phyloP scores from a whole-genome alignment of 2,329 filamentous ascomycete species.

The Talaromyces islandicus region DNA sequence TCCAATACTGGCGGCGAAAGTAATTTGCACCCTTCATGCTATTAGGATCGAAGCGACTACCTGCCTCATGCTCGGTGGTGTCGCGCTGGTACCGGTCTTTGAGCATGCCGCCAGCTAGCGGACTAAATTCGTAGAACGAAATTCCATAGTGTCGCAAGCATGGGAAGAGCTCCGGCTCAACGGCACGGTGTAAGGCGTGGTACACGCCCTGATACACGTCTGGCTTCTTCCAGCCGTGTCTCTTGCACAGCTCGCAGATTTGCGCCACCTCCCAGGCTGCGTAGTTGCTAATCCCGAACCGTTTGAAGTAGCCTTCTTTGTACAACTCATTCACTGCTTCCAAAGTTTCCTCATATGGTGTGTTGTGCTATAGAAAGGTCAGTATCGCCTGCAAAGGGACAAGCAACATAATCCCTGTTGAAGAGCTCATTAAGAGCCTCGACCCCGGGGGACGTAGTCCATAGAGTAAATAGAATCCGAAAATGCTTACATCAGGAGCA shows the following conservation, averaged over 20 bases:
- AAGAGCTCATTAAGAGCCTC: background rate
- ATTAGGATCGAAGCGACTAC: slow-evolving; percentile 36
- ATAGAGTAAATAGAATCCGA: background rate
- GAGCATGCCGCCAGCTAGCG: slow-evolving; percentile 43
- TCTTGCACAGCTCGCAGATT: slow-evolving; percentile 40
- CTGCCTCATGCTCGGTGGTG: slow-evolving; percentile 22
- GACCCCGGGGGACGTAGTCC: background rate
- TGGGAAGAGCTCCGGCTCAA: slow-evolving; percentile 39
- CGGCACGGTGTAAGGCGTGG: slow-evolving; percentile 30
- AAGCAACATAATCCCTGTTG: background rate
- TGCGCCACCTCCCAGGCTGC: slow-evolving; percentile 43
- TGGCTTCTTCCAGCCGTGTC: slow-evolving; percentile 38
- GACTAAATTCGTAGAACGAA: slow-evolving; percentile 37
- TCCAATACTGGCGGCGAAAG: slow-evolving; percentile 36
- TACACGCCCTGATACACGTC: slow-evolving; percentile 45
- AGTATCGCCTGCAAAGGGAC: background rate
- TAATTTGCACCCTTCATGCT: slow-evolving; percentile 20
- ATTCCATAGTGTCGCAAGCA: slow-evolving; percentile 40
- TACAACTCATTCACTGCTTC: slow-evolving; percentile 42
- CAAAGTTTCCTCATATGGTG: slow-evolving; percentile 43
- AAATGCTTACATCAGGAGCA: slow-evolving; percentile 38
- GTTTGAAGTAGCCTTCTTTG: slow-evolving; percentile 40
- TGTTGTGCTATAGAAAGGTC: slow-evolving; percentile 10
- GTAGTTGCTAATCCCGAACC: slow-evolving; percentile 44
- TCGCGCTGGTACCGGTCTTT: slow-evolving; percentile 35